A percentile compares a stretch with the other conserved stretches of the same genome.
These are phyloP conservation scores for Termitomyces sp. DNA, from an alignment of 768 basidiomycete species.

Conservation along the genomic window DNA sequence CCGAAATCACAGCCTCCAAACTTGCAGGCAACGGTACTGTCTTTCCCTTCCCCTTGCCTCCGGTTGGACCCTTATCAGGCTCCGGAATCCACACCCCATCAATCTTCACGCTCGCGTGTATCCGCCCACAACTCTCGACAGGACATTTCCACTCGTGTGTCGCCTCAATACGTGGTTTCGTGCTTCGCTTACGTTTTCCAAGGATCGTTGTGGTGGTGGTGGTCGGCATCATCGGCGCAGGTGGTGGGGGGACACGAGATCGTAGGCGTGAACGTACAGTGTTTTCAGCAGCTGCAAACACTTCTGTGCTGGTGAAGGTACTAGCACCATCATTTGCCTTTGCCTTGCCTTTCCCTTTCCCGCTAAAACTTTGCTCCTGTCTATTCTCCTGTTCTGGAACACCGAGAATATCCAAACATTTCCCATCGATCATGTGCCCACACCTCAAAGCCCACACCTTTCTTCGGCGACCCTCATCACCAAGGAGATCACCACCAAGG, in stretches of 20 bases:
- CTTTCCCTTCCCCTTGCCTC: constrained; percentile 16
- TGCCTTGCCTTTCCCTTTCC: constrained; percentile 6
- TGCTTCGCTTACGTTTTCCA: constrained; percentile 20
- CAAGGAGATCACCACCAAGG: constrained; percentile 45
- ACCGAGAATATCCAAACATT: constrained; percentile 61
- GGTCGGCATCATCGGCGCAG: constrained; percentile 4
- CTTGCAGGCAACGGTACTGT: background rate
- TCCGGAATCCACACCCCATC: constrained; percentile 63
- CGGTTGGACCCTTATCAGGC: constrained; percentile 8
- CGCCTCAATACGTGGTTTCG: constrained; percentile 41
- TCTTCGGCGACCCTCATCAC: constrained; percentile 39
- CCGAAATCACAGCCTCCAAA: constrained; percentile 10
- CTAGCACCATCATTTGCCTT: background rate
- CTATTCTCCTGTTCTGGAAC: constrained; percentile 14
- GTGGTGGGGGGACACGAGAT: constrained; percentile 29
- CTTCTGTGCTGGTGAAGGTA: background rate
- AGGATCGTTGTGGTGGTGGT: constrained; percentile 4
- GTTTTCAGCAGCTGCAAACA: constrained; percentile 20
- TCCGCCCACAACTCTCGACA: constrained; percentile 49
- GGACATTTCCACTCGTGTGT: constrained; percentile 65
- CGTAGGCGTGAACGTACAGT: constrained; percentile 61
- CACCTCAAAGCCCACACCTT: constrained; percentile 73
- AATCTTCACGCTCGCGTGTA: constrained; percentile 56
- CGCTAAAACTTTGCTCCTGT: background rate
- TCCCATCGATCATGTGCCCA: constrained; percentile 78